A percentile compares a stretch with the other conserved stretches of the same genome.
These are phyloP conservation scores for Tremella fuciformis DNA, from an alignment of 768 basidiomycete species.

Conservation along the genomic window DNA sequence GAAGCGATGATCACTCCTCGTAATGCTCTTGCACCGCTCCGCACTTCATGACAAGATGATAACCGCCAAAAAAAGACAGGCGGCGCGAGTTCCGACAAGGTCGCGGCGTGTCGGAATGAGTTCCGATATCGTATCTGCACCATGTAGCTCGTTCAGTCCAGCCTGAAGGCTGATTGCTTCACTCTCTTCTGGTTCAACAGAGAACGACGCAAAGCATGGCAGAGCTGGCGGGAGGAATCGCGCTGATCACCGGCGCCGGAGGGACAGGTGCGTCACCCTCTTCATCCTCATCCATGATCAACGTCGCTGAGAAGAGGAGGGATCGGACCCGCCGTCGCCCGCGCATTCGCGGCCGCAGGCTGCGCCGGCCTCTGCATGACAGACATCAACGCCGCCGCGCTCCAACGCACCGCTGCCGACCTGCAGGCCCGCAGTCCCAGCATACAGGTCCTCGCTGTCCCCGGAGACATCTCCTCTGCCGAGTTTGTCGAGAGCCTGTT, in stretches of 20 bases:
- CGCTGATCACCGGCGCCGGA: constrained; percentile 18
- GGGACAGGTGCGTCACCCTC: constrained; percentile 11
- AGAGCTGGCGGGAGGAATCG: constrained; percentile 4
- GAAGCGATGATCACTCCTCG: too few species aligned
- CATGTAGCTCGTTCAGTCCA: too few species aligned
- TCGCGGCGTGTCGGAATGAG: too few species aligned
- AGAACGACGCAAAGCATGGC: too few species aligned
- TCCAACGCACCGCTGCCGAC: constrained; percentile 13
- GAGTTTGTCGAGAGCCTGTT: constrained; percentile 27
- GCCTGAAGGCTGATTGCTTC: too few species aligned
- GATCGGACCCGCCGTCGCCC: constrained; percentile 35
- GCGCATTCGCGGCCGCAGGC: constrained; percentile 28
- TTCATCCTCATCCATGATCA: neutral
- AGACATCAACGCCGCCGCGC: constrained; percentile 23
- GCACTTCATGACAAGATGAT: too few species aligned
- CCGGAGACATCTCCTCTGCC: constrained; percentile 30
- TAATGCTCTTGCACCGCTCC: too few species aligned
- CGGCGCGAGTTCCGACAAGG: too few species aligned
- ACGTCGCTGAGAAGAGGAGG: constrained; percentile 14
- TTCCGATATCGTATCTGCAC: too few species aligned
- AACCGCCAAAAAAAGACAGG: too few species aligned
- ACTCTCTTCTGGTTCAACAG: too few species aligned
- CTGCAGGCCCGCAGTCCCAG: constrained; percentile 1
- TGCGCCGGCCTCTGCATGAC: constrained; percentile 25
- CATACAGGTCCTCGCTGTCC: constrained; percentile 14